phyloP scores from a whole-genome alignment of 2,329 filamentous ascomycete species.

The Aspergillus sp. region DNA sequence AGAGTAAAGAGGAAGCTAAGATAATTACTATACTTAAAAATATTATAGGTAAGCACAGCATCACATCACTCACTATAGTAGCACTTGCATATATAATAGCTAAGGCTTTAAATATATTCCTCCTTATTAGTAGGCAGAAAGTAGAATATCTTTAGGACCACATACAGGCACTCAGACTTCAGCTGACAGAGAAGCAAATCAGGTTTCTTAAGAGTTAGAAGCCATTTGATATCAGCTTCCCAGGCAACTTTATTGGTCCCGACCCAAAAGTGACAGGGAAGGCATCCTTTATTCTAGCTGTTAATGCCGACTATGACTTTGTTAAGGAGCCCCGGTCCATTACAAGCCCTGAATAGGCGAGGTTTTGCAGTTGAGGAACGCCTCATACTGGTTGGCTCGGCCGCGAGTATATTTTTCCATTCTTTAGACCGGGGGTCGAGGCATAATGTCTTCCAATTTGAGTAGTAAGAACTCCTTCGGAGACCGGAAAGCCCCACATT shows the following conservation, averaged over 20 bases:
- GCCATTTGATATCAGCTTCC: conserved; percentile 63
- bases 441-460: too few relatives aligned
- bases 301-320: conserved; percentile 3
- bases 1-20: too few relatives aligned
- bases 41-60: too few relatives aligned
- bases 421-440: too few relatives aligned
- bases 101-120: conserved; percentile 68
- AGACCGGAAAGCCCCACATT: too few relatives aligned
- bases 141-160: conserved; percentile 66
- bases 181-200: conserved; percentile 58
- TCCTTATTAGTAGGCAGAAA: conserved; percentile 66
- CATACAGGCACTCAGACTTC: conserved; percentile 61
- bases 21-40: too few relatives aligned
- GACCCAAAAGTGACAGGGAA: conserved; percentile 14
- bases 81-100: conserved; percentile 70
- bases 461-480: too few relatives aligned
- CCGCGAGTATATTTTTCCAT: too few relatives aligned
- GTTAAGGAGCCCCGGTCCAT: conserved; percentile 4
- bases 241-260: conserved; percentile 50
- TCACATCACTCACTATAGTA: conserved; percentile 54
- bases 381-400: too few relatives aligned
- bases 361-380: too few relatives aligned
- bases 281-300: conserved; percentile 1
- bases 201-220: conserved; percentile 58
- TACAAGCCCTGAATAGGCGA: too few relatives aligned